These are phyloP conservation scores for Bromus sterilis DNA, from an alignment of 176 grass and related monocot genomes.

Conservation along the genomic window DNA sequence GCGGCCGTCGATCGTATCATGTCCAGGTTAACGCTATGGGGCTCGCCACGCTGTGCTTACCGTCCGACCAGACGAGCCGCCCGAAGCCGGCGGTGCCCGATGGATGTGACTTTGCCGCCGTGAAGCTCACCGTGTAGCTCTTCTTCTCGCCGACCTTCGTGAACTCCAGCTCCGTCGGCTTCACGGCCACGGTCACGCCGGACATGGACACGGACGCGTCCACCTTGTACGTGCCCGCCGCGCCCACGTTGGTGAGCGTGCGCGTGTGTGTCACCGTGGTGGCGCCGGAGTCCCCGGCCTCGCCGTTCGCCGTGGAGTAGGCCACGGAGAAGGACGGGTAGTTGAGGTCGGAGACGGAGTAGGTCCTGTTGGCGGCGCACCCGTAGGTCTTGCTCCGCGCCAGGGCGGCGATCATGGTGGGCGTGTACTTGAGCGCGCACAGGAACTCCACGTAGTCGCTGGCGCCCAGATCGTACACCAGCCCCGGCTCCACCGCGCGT, in stretches of 20 bases:
- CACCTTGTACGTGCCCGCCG: conserved; percentile 56
- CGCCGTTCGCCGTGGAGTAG: conserved; percentile 49
- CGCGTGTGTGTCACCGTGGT: conserved; percentile 54
- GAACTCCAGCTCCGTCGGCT: conserved; percentile 64
- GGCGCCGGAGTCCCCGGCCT: not conserved
- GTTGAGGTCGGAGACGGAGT: conserved; percentile 58
- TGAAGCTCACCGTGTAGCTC: conserved; percentile 75
- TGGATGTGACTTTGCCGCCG: conserved; percentile 42
- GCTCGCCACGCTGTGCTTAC: conserved; percentile 71
- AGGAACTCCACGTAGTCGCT: conserved; percentile 82
- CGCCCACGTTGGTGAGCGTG: conserved; percentile 73
- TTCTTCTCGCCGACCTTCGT: conserved; percentile 52
- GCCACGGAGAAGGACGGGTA: conserved; percentile 79
- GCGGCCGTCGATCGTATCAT: conserved; percentile 5
- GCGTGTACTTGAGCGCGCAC: conserved; percentile 75
- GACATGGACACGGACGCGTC: conserved; percentile 3
- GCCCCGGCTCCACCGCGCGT: conserved; percentile 52
- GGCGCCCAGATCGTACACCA: conserved; percentile 55
- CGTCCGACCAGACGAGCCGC: conserved; percentile 75
- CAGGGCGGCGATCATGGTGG: conserved; percentile 64
- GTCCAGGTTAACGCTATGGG: conserved; percentile 77
- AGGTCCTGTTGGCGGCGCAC: conserved; percentile 40
- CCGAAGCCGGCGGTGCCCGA: conserved; percentile 57
- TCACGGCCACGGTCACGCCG: conserved; percentile 45
- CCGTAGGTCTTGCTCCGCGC: conserved; percentile 24